A percentile compares a stretch with the other conserved stretches of the same genome.
Conservation (phyloP, 208 protist species). For the Acanthamoeba royreba region DNA sequence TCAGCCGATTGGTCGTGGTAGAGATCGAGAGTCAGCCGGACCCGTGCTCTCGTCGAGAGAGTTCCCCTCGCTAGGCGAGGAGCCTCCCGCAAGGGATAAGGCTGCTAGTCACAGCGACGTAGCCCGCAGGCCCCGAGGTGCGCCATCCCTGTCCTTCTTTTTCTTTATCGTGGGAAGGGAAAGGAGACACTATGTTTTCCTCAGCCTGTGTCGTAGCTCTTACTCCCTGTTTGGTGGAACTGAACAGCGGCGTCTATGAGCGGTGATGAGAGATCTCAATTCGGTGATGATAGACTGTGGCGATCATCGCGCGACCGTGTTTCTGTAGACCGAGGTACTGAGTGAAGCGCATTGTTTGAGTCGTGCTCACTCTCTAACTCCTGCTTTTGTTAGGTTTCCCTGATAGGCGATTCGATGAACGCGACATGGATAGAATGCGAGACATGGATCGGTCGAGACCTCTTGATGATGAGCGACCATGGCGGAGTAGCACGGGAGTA, state of each 20-base stretch:
- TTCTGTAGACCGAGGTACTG: not conserved
- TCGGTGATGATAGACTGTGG: not conserved
- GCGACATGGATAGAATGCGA: not conserved
- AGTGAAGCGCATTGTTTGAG: not conserved
- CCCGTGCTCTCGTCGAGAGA: not conserved
- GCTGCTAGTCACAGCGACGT: too few species aligned
- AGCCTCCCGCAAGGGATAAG: not conserved
- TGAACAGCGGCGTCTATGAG: not conserved
- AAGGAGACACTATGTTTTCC: too few species aligned
- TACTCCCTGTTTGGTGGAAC: not conserved
- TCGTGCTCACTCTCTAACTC: not conserved
- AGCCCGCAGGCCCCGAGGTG: not conserved
- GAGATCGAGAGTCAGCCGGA: not conserved
- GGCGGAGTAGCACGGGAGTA: not conserved
- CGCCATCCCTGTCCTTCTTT: not conserved
- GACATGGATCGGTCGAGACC: not conserved
- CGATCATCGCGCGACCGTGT: not conserved
- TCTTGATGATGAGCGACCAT: not conserved
- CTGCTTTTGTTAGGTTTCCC: not conserved
- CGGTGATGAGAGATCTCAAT: too few species aligned
- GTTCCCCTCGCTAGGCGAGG: not conserved
- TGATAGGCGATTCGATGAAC: not conserved
- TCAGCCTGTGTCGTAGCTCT: not conserved
- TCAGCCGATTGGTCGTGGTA: not conserved
- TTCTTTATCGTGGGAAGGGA: too few species aligned